phyloP scores from a whole-genome alignment of 192 early-diverging fungal genomes.

The Backusella liffmaniae region DNA sequence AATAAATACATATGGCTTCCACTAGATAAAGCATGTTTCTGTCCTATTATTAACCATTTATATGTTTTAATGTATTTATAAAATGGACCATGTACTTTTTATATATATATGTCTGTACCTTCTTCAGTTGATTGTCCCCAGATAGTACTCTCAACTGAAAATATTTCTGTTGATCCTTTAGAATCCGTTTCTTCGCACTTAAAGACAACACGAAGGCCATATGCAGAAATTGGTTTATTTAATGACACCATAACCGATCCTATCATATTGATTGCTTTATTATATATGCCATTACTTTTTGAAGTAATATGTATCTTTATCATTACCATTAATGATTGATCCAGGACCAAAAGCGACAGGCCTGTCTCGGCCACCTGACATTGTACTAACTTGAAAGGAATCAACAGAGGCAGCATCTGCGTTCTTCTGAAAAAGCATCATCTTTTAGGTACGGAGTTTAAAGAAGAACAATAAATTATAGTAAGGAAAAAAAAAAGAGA shows the following conservation, averaged over 20 bases:
- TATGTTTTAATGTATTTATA: neutral
- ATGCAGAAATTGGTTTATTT: conserved; percentile 15
- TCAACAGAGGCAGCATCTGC: neutral
- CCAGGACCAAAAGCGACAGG: conserved; percentile 31
- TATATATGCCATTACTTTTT: neutral
- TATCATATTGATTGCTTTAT: neutral
- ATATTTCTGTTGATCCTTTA: conserved; percentile 10
- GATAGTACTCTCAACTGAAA: conserved; percentile 17
- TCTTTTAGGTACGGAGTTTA: neutral
- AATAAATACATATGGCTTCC: conserved; percentile 35
- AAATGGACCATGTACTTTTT: too few species aligned
- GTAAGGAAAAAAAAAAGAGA: neutral
- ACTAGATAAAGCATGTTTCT: conserved; percentile 4
- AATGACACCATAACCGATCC: conserved; percentile 27
- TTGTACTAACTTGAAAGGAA: conserved; percentile 2
- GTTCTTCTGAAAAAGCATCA: conserved; percentile 18
- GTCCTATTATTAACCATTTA: neutral
- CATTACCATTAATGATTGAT: conserved; percentile 28
- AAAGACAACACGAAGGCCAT: conserved; percentile 22
- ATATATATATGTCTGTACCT: neutral
- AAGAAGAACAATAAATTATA: neutral
- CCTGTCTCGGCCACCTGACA: conserved; percentile 15
- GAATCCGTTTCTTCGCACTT: conserved; percentile 20
- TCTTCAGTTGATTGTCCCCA: conserved; percentile 8
- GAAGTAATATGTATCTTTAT: neutral